Conservation (phyloP, 192 early-diverging fungal genomes). For the Podila clonocystis region DNA sequence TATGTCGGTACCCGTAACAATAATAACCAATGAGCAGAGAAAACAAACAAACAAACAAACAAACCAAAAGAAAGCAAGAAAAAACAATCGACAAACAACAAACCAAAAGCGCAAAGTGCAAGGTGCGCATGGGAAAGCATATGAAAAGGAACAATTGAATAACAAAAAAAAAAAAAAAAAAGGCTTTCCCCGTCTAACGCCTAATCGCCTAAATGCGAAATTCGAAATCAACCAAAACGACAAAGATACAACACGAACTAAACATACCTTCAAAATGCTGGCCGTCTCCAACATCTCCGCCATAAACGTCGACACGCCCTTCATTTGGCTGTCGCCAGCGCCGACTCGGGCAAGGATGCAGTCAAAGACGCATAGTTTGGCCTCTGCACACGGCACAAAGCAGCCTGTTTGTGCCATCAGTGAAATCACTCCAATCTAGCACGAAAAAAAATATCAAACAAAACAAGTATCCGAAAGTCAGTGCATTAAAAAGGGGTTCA, state of each 20-base stretch:
- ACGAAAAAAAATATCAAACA: conserved; percentile 7
- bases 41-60: background rate
- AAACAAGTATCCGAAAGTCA: no score
- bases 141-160: conserved; percentile 4
- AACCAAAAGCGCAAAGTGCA: background rate
- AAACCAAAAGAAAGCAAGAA: background rate
- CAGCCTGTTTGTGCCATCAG: conserved; percentile 96
- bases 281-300: conserved; percentile 95
- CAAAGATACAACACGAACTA: background rate
- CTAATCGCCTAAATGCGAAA: no score
- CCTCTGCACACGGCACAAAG: conserved; percentile 90
- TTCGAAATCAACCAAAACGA: background rate
- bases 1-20: no score
- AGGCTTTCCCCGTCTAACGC: no score
- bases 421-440: conserved; percentile 86
- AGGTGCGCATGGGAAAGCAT: background rate
- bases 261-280: conserved; percentile 78
- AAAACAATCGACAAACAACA: background rate
- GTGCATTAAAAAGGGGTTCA: no score
- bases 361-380: conserved; percentile 81
- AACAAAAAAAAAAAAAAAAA: background rate
- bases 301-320: conserved; percentile 97
- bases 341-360: conserved; percentile 93
- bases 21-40: background rate
- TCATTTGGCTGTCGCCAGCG: conserved; percentile 92